A percentile compares a stretch with the other conserved stretches of the same genome.
These are phyloP conservation scores for Calophaca sinica DNA, from an alignment of 306 rosid genomes.

Conservation along the genomic window DNA sequence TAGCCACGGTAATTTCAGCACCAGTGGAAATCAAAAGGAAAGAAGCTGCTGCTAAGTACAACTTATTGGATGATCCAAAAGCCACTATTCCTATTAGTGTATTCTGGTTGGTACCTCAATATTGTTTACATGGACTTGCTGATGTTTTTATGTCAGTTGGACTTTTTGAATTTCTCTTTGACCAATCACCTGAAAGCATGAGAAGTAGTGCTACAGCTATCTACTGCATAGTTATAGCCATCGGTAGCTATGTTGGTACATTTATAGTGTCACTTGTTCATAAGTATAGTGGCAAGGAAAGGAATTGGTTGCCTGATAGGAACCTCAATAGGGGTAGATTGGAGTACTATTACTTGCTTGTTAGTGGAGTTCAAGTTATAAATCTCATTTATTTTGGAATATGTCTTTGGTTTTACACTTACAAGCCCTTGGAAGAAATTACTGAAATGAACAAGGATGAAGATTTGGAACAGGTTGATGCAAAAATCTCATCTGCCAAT, in stretches of 20 bases:
- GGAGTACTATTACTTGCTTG: constrained; percentile 68
- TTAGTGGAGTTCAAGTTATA: constrained; percentile 64
- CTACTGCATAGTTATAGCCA: constrained; percentile 58
- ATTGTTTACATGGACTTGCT: constrained; percentile 63
- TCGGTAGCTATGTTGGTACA: constrained; percentile 69
- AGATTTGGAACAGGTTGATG: constrained; percentile 43
- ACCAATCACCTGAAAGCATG: constrained; percentile 84
- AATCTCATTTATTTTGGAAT: constrained; percentile 63
- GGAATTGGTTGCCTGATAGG: constrained; percentile 79
- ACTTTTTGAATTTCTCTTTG: constrained; percentile 78
- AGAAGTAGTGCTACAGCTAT: constrained; percentile 73
- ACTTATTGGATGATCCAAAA: constrained; percentile 62
- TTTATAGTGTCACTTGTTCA: constrained; percentile 65
- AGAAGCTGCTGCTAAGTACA: constrained; percentile 53
- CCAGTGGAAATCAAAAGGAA: constrained; percentile 63
- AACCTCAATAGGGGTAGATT: constrained; percentile 74
- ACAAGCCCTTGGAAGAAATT: constrained; percentile 68
- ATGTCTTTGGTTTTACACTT: constrained; percentile 65
- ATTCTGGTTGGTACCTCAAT: constrained; percentile 84
- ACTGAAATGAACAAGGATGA: constrained; percentile 35
- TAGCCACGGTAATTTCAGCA: constrained; percentile 61
- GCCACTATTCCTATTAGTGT: constrained; percentile 65
- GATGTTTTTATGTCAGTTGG: constrained; percentile 78
- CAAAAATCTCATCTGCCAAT: constrained; percentile 12
- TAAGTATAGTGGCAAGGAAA: constrained; percentile 51